Base-by-base conservation (phyloP, 2,329 filamentous ascomycete species). In the Stagonosporopsis cucurbitacearum region DNA sequence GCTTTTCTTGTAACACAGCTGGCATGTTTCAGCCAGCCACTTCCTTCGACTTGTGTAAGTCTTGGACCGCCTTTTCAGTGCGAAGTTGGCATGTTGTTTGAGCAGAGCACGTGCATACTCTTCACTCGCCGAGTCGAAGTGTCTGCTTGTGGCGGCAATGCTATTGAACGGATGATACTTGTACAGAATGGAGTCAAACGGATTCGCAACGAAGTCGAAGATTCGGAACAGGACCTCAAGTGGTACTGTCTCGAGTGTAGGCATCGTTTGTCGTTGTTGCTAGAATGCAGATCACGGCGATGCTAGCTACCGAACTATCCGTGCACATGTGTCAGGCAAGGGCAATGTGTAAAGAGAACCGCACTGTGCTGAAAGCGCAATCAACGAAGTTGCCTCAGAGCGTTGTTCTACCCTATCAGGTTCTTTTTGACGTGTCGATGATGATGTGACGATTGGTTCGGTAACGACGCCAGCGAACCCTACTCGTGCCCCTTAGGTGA, bases 31-130 rank as follows among this genome's bases (percentile, higher is more conserved):
- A 4, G 39, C 54, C 2, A 72, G 37, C 70, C 67, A 73, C 54
- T 61, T 68, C 28, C 50, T 58, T 6, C 71, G 63, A 37, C 62
- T 67, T 4, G 58, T 58, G 32, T 57, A 59, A 17, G 42, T 55
- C 20, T 63, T 64, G 6, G 54, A 45, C 2, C 46, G 58, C 45
- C 60, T 65, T 1, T 61, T 60, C 11, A 58, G 59, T 8, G 57
- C 59, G 13, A 67, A 56, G 15, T 63, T 60, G 17, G 60, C 59
- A 37, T 70, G 49, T 48, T 60, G 53, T 17, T 67, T 66, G 23
- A 74, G 63, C 2, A 70, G 61, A 30, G 52, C 55, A 42, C 70
- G 68, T 25, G 66, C 55, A 55, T 72, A 72, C 46, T 70, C 71
- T 56, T 74, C 72, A 8, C 67, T 64, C 3, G 65, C 46, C 15